These are phyloP conservation scores for Wakefieldia striispora DNA, from an alignment of 768 basidiomycete genomes.

Conservation along the genomic window DNA sequence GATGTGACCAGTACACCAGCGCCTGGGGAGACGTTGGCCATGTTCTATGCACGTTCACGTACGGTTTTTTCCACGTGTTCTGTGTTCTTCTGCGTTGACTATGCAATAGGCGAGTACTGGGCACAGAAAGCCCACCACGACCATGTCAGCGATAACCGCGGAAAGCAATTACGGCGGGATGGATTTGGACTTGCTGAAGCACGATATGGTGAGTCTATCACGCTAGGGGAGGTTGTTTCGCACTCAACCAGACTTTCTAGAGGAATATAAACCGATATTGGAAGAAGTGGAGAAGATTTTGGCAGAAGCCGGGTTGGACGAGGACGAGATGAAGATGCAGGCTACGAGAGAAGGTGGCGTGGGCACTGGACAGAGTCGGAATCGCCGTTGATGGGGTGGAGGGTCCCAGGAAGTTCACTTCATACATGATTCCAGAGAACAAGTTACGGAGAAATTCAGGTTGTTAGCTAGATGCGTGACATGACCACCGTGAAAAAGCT, in stretches of 20 bases:
- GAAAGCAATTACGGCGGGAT: conserved; percentile 74
- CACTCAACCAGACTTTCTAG: conserved; percentile 35
- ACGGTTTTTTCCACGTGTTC: conserved; percentile 24
- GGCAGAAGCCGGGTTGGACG: conserved; percentile 80
- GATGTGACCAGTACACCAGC: conserved; percentile 76
- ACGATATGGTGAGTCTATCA: conserved; percentile 52
- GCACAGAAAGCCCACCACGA: conserved; percentile 62
- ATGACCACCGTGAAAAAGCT: no score
- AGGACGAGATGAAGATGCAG: conserved; percentile 69
- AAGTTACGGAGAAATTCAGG: no score
- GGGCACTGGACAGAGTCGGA: conserved; percentile 50
- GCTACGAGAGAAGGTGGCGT: conserved; percentile 43
- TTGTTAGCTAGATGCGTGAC: no score
- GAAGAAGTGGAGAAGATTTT: conserved; percentile 82
- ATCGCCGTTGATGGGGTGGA: conserved; percentile 37
- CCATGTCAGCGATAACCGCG: conserved; percentile 55
- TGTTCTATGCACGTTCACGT: conserved; percentile 83
- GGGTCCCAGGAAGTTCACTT: no score
- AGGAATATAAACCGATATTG: conserved; percentile 77
- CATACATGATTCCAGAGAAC: no score
- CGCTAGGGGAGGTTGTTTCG: background rate
- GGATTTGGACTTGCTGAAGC: conserved; percentile 77
- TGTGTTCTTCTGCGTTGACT: background rate
- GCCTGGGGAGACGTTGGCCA: conserved; percentile 79
- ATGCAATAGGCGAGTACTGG: conserved; percentile 71